Evolutionary conservation across 163 green algal genomes (phyloP).

Genomic region (Scenedesmus sp.): DNA sequence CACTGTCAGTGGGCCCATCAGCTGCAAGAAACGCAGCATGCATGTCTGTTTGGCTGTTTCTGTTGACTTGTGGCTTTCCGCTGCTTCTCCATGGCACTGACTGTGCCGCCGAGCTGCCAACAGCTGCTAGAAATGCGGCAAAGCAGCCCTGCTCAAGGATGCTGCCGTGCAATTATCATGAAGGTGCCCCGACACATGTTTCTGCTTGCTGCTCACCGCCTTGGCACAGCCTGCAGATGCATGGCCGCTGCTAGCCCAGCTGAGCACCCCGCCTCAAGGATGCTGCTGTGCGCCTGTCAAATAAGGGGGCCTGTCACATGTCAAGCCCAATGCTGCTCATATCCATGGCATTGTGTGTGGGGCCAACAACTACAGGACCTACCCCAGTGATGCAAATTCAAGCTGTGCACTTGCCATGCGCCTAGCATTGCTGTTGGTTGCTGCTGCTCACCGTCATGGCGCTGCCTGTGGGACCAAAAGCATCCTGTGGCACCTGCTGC

Average conservation of each 20-base stretch:
- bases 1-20: no score
- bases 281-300: no score
- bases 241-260: no score
- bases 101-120: neutral
- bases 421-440: neutral
- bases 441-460: conserved; percentile 15
- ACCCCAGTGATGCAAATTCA: no score
- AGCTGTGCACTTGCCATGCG: no score
- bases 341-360: neutral
- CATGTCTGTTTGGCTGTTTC: no score
- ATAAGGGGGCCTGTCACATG: neutral
- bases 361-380: neutral
- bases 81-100: no score
- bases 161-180: neutral
- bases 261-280: no score
- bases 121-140: neutral
- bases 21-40: neutral
- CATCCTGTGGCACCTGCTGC: neutral
- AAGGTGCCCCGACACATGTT: no score
- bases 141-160: neutral
- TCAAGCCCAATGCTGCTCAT: neutral
- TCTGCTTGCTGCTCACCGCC: no score
- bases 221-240: no score
- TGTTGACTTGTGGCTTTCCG: no score
- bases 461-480: neutral